Evolutionary conservation across 805 yeast species (phyloP), one percentile per base, ranked within the genome.

Genomic region (Priceomyces castillae): DNA sequence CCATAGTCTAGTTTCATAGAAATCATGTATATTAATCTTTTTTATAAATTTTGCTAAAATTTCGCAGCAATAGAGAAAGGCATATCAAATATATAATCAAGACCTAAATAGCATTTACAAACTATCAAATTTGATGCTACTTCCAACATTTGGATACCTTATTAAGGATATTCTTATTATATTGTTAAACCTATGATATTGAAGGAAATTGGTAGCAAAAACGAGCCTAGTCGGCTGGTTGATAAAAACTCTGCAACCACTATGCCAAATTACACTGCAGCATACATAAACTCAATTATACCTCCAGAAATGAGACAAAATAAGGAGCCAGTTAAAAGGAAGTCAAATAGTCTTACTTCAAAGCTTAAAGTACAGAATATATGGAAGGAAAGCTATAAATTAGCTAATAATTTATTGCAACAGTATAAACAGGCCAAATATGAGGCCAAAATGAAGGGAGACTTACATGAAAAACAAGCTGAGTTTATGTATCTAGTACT

Each of bases 401-500:
- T 4, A 12, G 15, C 25, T 4, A 34, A 11, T 10, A 34, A n/a
- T 20, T 4, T 22, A 7, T 19, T 37, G 19, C 14, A 7, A 3
- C 30, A 39, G 18, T 39, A 42, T 20, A 35, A 35, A 12, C 36
- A 39, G 23, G 35, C 23, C 16, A 26, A 23, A 39, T 18, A 22
- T 14, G 41, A 34, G 4, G 34, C 30, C n/a, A 34, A 12, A 22
- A 22, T 38, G 23, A 10, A 26, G 18, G 34, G 31, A 12, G 42
- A 45, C 2, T 17, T 18, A 6, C 40, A 37, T 23, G 22, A 15
- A 20, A 46, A 46, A 17, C 30, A 25, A 30, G 35, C 39, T 10
- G 43, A 42, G 31, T 46, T 41, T 17, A 41, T 46, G 16, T 30
- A 16, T 6, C 28, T 36, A n/a, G 48, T 42, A 10, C 39, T 52